Base-by-base conservation (phyloP, 2,329 filamentous ascomycete genomes). In the Stagonosporopsis chrysanthemi region DNA sequence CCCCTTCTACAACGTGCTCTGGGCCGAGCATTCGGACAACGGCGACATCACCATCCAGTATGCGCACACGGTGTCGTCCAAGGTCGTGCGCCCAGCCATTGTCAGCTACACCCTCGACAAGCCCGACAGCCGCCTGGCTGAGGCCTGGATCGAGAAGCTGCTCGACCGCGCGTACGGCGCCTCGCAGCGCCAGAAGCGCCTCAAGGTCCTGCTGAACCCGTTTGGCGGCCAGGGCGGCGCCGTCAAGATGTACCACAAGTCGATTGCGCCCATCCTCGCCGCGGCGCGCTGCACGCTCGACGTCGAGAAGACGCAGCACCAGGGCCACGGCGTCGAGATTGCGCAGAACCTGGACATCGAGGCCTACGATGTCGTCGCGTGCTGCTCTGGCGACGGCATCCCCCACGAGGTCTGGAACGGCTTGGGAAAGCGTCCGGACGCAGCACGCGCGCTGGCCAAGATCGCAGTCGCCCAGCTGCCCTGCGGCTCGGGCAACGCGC, bases 331-430 rank as follows among this genome's bases (percentile, higher is more conserved):
- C 0, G 82, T 88, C 1, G 89, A 91, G 19, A 88, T 98, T 58
- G 88, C 87, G 11, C 83, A 90, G 71, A 83, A 87, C 39, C 78
- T 97, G 45, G 90, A 97, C 70, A 83, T 95, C 26, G 85, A 92
- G 44, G 85, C 83, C 2, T 97, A 88, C 75, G 95, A 99, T 78
- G 89, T 92, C 8, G 84, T 98, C 14, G 87, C 94, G 24, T 91
- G 91, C 61, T 95, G 92, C 72, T 97, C 94, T 0, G 95, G 95
- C 4, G 95, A 99, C 68, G 95, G 95, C 9, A 82, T 97, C 36
- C 89, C 92, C 0, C 90, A 97, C 73, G 95, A 99, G 77, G 90
- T 97, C 8, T 97, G 97, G 81, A 98, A 99, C 72, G 95, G 95
- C 0, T 79, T 99, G 29, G 92, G 86, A 14, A 89, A 87, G 76